Percentiles rank a stretch among this genome's conserved stretches.
Evolutionary conservation across 2,329 filamentous ascomycete species (phyloP).

Genomic region (Delphinella strobiligena): DNA sequence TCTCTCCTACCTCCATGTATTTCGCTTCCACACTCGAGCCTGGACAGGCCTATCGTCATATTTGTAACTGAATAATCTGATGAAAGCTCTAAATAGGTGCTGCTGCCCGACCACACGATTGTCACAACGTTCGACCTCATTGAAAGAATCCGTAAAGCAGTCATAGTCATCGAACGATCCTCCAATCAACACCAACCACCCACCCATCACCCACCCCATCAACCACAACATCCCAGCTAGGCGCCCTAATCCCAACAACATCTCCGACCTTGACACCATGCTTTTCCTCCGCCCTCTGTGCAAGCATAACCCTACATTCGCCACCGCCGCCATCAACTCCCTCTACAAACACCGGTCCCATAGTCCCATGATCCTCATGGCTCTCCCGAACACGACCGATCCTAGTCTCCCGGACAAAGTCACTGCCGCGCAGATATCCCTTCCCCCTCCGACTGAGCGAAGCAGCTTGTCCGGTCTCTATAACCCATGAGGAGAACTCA

Average conservation of each 20-base stretch:
- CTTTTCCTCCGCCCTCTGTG: background rate
- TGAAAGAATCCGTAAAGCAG: no score
- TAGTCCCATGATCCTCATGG: background rate
- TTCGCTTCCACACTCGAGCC: no score
- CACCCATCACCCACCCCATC: background rate
- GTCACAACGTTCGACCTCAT: no score
- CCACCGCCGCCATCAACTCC: background rate
- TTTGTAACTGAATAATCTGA: no score
- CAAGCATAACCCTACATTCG: background rate
- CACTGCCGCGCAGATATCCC: slow-evolving; percentile 13
- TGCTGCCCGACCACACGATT: no score
- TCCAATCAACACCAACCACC: background rate
- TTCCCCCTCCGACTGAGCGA: slow-evolving; percentile 14
- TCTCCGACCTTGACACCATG: background rate
- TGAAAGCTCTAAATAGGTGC: no score
- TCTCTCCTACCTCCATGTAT: no score
- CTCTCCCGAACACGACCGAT: slow-evolving; percentile 9
- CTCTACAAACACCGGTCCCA: background rate
- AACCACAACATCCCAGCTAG: background rate
- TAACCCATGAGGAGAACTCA: slow-evolving; percentile 38
- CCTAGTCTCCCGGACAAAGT: slow-evolving; percentile 14
- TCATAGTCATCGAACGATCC: background rate
- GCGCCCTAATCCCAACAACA: background rate
- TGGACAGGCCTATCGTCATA: no score
- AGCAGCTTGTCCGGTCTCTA: slow-evolving; percentile 27